These are phyloP conservation scores for Macrophomina pseudophaseolina DNA, from an alignment of 2,329 filamentous ascomycete species.

Conservation along the genomic window DNA sequence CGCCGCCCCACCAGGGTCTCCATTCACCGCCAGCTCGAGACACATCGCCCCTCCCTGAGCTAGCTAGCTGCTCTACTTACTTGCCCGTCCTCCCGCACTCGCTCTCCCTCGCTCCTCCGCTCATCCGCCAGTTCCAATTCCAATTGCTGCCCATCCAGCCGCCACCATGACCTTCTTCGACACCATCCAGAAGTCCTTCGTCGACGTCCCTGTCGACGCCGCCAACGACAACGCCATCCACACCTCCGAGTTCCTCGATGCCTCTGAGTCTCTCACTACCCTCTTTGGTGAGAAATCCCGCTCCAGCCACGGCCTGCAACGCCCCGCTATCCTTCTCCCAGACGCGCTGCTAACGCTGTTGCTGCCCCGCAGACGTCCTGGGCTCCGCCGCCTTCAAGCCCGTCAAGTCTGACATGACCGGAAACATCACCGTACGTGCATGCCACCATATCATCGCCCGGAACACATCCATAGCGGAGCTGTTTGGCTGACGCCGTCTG, in stretches of 20 bases:
- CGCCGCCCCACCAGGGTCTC: constrained; percentile 19
- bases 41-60: constrained; percentile 21
- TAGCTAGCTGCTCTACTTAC: not conserved
- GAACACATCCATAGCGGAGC: not conserved
- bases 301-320: not conserved
- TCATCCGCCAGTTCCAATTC: not conserved
- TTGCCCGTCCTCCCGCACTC: not conserved
- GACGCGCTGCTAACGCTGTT: not conserved
- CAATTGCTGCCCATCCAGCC: not conserved
- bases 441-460: not conserved
- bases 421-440: constrained; percentile 81
- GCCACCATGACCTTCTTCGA: constrained; percentile 73
- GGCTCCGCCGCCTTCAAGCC: constrained; percentile 78
- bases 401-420: constrained; percentile 88
- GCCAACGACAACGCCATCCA: constrained; percentile 75
- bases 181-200: constrained; percentile 82
- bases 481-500: constrained; percentile 1
- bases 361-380: constrained; percentile 57
- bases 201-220: constrained; percentile 76
- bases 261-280: constrained; percentile 81
- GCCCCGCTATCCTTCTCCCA: not conserved
- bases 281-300: constrained; percentile 72
- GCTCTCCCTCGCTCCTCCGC: not conserved
- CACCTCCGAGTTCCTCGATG: constrained; percentile 89
- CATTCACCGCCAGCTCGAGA: constrained; percentile 12